These are phyloP conservation scores for Dactylis glomerata DNA, from an alignment of 176 grass and related monocot species.

Conservation along the genomic window DNA sequence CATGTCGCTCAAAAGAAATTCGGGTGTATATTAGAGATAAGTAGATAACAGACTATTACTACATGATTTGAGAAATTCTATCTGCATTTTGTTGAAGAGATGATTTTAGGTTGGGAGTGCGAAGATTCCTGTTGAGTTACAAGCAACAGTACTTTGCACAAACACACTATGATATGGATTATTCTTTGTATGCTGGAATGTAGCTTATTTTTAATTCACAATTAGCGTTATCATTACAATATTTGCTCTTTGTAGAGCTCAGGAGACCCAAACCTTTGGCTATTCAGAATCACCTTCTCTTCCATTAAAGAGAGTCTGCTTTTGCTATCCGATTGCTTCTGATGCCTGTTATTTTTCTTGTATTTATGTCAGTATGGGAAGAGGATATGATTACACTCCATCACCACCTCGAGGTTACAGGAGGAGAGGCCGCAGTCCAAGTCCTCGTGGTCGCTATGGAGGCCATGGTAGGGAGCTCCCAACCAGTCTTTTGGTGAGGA, in stretches of 20 bases:
- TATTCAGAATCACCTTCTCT: background rate
- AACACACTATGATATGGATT: background rate
- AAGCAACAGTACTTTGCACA: background rate
- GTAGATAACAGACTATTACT: background rate
- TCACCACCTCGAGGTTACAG: constrained; percentile 67
- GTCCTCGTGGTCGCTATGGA: constrained; percentile 57
- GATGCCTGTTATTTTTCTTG: background rate
- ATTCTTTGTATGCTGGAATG: background rate
- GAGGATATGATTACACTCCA: constrained; percentile 65
- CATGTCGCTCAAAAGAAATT: background rate
- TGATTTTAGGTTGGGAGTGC: background rate
- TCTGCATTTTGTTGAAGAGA: background rate
- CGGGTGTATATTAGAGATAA: background rate
- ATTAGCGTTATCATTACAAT: background rate
- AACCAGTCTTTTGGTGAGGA: constrained; percentile 86
- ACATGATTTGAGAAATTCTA: background rate
- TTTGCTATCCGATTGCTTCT: background rate
- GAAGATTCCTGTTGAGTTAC: background rate
- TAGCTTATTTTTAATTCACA: background rate
- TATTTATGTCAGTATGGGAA: constrained; percentile 44
- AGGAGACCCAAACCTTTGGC: background rate
- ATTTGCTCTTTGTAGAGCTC: background rate
- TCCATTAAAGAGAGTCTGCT: background rate
- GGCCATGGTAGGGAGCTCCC: constrained; percentile 57
- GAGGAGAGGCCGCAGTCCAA: constrained; percentile 71